A percentile compares a stretch with the other conserved stretches of the same genome.
phyloP scores from a whole-genome alignment of 2,329 filamentous ascomycete species.

The Claviceps paspali region DNA sequence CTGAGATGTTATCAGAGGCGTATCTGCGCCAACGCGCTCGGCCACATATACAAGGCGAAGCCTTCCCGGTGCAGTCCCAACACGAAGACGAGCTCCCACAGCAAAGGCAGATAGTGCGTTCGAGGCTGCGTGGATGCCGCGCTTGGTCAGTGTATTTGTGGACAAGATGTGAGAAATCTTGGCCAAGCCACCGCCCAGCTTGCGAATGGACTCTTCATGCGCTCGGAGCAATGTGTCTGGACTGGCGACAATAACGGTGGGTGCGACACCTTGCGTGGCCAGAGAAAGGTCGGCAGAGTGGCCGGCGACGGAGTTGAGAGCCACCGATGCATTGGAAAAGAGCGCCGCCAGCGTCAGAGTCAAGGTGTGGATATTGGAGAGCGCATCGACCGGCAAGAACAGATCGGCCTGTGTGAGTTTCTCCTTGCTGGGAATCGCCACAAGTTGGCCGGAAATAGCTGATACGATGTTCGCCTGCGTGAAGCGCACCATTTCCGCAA shows the following conservation, averaged over 20 bases:
- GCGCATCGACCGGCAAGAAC: slow-evolving; percentile 69
- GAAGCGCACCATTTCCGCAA: slow-evolving; percentile 65
- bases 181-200: slow-evolving; percentile 46
- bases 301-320: slow-evolving; percentile 77
- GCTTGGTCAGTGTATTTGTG: slow-evolving; percentile 48
- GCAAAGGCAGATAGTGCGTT: slow-evolving; percentile 31
- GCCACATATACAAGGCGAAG: slow-evolving; percentile 70
- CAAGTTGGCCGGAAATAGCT: slow-evolving; percentile 64
- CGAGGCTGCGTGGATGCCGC: slow-evolving; percentile 55
- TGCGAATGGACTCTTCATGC: slow-evolving; percentile 45
- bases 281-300: slow-evolving; percentile 54
- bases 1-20: slow-evolving; percentile 49
- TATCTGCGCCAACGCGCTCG: slow-evolving; percentile 49
- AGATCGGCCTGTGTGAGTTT: slow-evolving; percentile 61
- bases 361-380: slow-evolving; percentile 67
- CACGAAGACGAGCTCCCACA: slow-evolving; percentile 40
- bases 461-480: slow-evolving; percentile 73
- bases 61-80: slow-evolving; percentile 52
- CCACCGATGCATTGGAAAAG: slow-evolving; percentile 70
- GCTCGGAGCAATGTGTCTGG: slow-evolving; percentile 56
- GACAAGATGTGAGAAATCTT: slow-evolving; percentile 58
- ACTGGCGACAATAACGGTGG: slow-evolving; percentile 69
- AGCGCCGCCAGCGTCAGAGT: slow-evolving; percentile 68
- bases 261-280: slow-evolving; percentile 59
- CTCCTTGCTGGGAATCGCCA: slow-evolving; percentile 59